Evolutionary conservation across 108 stramenopile genomes (phyloP).

Genomic region (Chaetoceros tenuissimus): DNA sequence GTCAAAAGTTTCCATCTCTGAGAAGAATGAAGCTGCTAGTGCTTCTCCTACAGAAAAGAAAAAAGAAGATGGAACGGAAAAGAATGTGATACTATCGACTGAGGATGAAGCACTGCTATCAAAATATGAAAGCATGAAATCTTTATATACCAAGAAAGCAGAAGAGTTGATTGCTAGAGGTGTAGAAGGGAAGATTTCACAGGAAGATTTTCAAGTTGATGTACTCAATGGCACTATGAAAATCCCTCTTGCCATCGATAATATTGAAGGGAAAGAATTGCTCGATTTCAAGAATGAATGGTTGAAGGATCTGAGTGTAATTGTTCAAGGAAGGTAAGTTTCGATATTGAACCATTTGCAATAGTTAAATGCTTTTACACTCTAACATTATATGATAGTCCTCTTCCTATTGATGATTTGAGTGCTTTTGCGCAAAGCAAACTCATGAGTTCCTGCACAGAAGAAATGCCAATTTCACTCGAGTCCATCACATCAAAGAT

Average conservation of each 20-base stretch:
- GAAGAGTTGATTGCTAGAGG: not conserved
- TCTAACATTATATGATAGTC: slow-evolving; percentile 4
- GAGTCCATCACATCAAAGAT: slow-evolving; percentile 30
- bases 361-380: no score
- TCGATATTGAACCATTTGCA: no score
- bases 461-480: slow-evolving; percentile 9
- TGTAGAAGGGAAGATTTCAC: not conserved
- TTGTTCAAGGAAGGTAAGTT: slow-evolving; percentile 32
- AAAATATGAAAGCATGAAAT: not conserved
- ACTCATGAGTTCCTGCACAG: slow-evolving; percentile 12
- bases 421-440: slow-evolving; percentile 10
- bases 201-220: not conserved
- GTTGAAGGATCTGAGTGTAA: slow-evolving; percentile 16
- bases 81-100: no score
- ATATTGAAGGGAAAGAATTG: not conserved
- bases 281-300: slow-evolving; percentile 10
- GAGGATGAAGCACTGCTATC: not conserved
- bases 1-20: no score
- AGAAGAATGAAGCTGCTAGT: no score
- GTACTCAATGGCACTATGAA: not conserved
- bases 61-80: no score
- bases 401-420: slow-evolving; percentile 18
- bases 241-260: not conserved
- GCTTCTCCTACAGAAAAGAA: no score
- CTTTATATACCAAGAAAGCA: not conserved